Evolutionary conservation across 2,329 filamentous ascomycete species (phyloP), one percentile per base, ranked within the genome.

Genomic region (Aspergillus sp.): DNA sequence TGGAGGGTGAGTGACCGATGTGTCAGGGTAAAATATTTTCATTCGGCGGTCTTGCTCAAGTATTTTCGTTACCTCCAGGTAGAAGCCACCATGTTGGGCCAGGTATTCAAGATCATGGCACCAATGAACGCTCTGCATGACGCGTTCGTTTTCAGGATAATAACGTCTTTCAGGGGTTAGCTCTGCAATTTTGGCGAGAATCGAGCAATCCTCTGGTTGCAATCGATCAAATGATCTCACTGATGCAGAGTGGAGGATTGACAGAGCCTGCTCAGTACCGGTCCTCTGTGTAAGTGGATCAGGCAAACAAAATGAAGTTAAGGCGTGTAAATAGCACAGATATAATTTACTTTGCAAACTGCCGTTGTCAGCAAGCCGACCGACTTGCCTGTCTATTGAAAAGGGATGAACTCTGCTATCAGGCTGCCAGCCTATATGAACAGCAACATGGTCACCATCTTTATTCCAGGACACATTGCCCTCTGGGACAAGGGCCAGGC

Each of bases 51-150:
- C 62, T 47, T 73, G 62, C 2, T 58, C 22, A 4, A 75, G 59
- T 12, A 79, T 67, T 0, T 47, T 53, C 3, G 54, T 33, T 0
- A 75, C 74, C 5, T 53, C 44, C 2, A 55, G 51, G 35, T 62
- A 62, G 38, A 78, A 77, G 0, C 58, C 56, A 0, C 66, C 65
- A 46, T 80, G 69, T 46, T 82, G 78, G 0, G 73, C 59, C 1
- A 76, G 52, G 4, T 63, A 67, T 1, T 66, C 63, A 0, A 19
- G 17, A 81, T 45, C n/a, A 0, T 48, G 0, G 0, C 56, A 46
- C 79, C 78, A 82, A 0, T 13, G 1, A 2, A 78, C 65, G 0
- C 43, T 64, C 47, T 82, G 74, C 76, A 81, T 81, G 0, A 65
- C 60, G 12, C 55, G 49, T 41, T 57, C 50, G 43, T 53, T 50